Base-by-base conservation (phyloP, 495 filamentous ascomycete species). In the Xylaria grammica region DNA sequence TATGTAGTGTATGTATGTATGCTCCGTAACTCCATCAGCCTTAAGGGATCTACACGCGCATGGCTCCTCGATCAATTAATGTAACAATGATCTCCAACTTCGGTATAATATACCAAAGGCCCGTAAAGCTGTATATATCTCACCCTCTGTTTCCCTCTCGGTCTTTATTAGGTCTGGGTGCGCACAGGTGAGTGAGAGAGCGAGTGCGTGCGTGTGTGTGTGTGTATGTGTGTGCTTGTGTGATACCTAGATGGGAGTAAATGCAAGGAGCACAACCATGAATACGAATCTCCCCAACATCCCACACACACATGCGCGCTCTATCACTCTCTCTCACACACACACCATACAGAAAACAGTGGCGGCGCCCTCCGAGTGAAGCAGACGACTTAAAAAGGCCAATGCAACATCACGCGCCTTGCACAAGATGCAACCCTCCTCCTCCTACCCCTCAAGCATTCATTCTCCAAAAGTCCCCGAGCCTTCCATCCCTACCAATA, bases 11-110 rank as follows among this genome's bases (percentile, higher is more conserved):
- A 11, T 48, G 42, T 59, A 48, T 59, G 56, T 26, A 13, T 42
- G 24, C 26, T 48, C 29, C 26, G 40, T 29, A 57, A 45, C 38
- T 48, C n/a, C n/a, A 27, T 59, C 56, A 59, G 56, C 56, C 56
- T 59, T 59, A 42, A 29, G 56, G 56, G 56, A 59, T 59, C 56
- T 59, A 15, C 56, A 34, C 29, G 46, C 53, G 53, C 53, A 10
- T 57, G 34, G 22, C 36, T 29, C 11, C 56, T 46, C 56, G 38
- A 42, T 29, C 40, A 42, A 40, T 34, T 59, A 42, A 59, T 59
- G 56, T 34, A 59, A 59, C 56, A 59, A 59, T 59, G 29, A 59
- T 48, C 40, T 48, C 56, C 56, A 59, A 57, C 38, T 36, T 45
- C 56, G 56, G 56, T 40, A 32, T 48, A 59, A 34, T 46, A 34